phyloP scores from a whole-genome alignment of 2,329 filamentous ascomycete species.

The Colletotrichum chrysophilum region DNA sequence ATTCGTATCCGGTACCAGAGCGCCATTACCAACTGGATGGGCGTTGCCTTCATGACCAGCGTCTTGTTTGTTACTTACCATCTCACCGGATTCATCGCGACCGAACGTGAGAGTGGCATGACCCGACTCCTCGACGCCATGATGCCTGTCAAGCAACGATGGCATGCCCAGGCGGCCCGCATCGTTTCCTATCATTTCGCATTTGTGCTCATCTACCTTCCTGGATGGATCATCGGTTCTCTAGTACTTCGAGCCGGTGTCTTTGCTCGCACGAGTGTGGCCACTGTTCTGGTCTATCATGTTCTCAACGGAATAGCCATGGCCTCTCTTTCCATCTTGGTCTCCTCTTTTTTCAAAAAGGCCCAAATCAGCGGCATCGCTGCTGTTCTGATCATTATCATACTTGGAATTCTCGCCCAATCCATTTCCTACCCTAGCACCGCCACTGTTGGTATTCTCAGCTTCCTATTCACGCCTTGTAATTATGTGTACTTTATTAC shows the following conservation, averaged over 20 bases:
- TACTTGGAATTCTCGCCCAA: constrained; percentile 84
- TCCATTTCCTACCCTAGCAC: constrained; percentile 68
- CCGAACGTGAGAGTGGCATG: constrained; percentile 86
- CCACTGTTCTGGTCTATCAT: constrained; percentile 75
- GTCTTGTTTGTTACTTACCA: constrained; percentile 87
- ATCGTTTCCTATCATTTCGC: constrained; percentile 80
- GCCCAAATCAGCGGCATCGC: constrained; percentile 88
- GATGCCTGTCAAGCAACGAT: constrained; percentile 78
- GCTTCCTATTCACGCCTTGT: constrained; percentile 83
- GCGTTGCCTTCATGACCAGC: constrained; percentile 78
- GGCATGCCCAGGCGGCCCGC: constrained; percentile 80
- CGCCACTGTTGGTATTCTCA: constrained; percentile 70
- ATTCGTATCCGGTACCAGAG: constrained; percentile 76
- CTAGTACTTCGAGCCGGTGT: constrained; percentile 67
- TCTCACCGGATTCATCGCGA: constrained; percentile 82
- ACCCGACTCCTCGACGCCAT: constrained; percentile 89
- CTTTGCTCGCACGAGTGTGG: constrained; percentile 67
- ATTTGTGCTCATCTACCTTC: constrained; percentile 80
- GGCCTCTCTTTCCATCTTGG: constrained; percentile 80
- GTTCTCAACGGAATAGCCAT: constrained; percentile 78
- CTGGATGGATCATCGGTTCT: constrained; percentile 81
- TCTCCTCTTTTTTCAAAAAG: constrained; percentile 83
- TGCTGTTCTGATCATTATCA: constrained; percentile 72
- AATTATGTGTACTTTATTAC: constrained; percentile 85
- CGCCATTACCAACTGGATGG: constrained; percentile 77